phyloP scores from a whole-genome alignment of 2,329 filamentous ascomycete genomes.

The Rutstroemia sp. region DNA sequence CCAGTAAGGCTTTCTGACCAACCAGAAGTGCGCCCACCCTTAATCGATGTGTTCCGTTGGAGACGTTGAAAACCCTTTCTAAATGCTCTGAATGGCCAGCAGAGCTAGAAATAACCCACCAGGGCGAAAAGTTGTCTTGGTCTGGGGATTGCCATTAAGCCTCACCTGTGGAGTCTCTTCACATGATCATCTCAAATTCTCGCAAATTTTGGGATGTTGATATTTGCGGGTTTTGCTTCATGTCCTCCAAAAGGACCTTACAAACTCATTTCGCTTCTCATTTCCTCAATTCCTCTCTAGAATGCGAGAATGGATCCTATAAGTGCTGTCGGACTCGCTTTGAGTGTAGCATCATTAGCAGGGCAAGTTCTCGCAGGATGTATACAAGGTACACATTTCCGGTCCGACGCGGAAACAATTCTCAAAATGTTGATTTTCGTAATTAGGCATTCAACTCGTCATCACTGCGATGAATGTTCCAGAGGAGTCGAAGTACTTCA shows the following conservation, averaged over 20 bases:
- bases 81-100: too few species aligned
- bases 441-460: constrained; percentile 39
- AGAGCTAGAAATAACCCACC: too few species aligned
- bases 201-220: too few species aligned
- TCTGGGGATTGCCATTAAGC: too few species aligned
- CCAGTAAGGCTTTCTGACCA: too few species aligned
- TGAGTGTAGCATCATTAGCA: constrained; percentile 38
- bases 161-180: too few species aligned
- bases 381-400: constrained; percentile 32
- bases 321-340: constrained; percentile 23
- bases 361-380: constrained; percentile 41
- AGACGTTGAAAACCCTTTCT: too few species aligned
- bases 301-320: constrained; percentile 27
- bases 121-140: too few species aligned
- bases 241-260: neutral
- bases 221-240: too few species aligned
- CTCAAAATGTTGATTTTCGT: constrained; percentile 7
- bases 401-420: neutral
- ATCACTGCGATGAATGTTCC: constrained; percentile 41
- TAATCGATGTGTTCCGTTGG: too few species aligned
- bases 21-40: too few species aligned
- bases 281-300: neutral
- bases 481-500: constrained; percentile 42
- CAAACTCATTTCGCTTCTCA: constrained; percentile 6
- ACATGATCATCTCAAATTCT: too few species aligned